Evolutionary conservation across 2,329 filamentous ascomycete genomes (phyloP), one percentile per base, ranked within the genome.

Genomic region (Tolypocladium capitatum): DNA sequence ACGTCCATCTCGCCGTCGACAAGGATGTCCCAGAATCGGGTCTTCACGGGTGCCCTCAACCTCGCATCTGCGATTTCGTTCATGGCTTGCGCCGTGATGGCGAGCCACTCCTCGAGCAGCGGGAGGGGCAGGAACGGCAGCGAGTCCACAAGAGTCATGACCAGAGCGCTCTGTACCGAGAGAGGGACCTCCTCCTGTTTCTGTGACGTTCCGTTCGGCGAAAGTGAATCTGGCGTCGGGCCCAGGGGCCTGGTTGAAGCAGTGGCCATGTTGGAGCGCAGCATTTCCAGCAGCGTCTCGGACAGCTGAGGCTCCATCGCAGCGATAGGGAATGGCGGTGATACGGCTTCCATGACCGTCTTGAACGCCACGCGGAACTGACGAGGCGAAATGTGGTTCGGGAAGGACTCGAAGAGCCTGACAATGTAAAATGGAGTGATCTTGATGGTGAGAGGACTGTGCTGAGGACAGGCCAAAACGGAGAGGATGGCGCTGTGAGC

Each of bases 361-460:
- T 84, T 86, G 71, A 94, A 90, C 11, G 89, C 90, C 10, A 95
- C 73, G 30, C 89, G 79, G 69, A 96, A 95, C 62, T 96, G 90
- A 16, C 89, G 80, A 1, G 86, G 75, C 0, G 86, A 90, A 20
- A 95, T 79, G 49, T 83, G 84, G 1, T 72, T 62, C 0, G 90
- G 89, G 63, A 95, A 95, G 1, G 87, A 82, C 20, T 76, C 72
- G 59, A 94, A 86, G 0, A 95, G 73, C 14, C 83, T 81, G 56
- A 90, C 83, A 53, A 94, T 81, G 64, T 96, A 95, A 59, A 86
- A 86, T 0, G 88, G 86, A 1, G 90, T 74, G 47, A 92, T 77
- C 52, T 77, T 75, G 9, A 81, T 75, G 16, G 86, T 82, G 21
- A 94, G 68, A 16, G 77, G 67, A 18, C 83, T 80, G 56, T 89